Base-by-base conservation (phyloP, 441 rosid species). In the Manihot esculenta region DNA sequence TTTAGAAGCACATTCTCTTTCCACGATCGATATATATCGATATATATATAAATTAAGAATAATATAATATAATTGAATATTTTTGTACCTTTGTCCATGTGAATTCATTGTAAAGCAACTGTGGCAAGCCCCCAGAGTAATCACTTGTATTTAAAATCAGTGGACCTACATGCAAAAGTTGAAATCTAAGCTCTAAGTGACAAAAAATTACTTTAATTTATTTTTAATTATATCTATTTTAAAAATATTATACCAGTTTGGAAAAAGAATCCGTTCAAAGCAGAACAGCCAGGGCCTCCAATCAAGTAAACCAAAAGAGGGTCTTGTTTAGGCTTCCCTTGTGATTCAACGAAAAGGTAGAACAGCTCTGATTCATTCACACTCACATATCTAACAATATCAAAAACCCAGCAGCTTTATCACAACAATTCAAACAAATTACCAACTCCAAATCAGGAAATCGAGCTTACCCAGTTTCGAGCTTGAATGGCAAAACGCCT, bases 241-340 rank as follows among this genome's bases (percentile, higher is more conserved):
- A n/a, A n/a, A n/a, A 30, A 30, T 1, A 30, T 30, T 4, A 5
- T 77, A 78, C 86, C 86, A 38, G 78, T 68, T 65, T 82, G 79
- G 55, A 76, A 74, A 53, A 78, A 66, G 15, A 80, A 65, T 2
- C 71, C 80, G 35, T 74, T 70, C 49, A 80, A 41, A 45, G 76
- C 69, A 26, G 83, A 80, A 55, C 83, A 80, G 18, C 83, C 81
- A 58, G 83, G 83, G 62, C 83, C 84, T 30, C 84, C 84, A 0
- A 70, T 41, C 70, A 81, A 70, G 69, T 79, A 81, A 21, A 78
- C 69, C 20, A 81, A 7, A 42, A 81, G 76, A 57, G 80, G 80
- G 27, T 81, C 84, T 0, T 33, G 30, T 44, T 18, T 35, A 8
- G 84, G 84, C 11, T 68, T 79, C 27, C 77, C 65, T 56, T 76